These are phyloP conservation scores for Blastobotrys raffinosifermentans DNA, from an alignment of 1,139 yeast species.

Conservation along the genomic window DNA sequence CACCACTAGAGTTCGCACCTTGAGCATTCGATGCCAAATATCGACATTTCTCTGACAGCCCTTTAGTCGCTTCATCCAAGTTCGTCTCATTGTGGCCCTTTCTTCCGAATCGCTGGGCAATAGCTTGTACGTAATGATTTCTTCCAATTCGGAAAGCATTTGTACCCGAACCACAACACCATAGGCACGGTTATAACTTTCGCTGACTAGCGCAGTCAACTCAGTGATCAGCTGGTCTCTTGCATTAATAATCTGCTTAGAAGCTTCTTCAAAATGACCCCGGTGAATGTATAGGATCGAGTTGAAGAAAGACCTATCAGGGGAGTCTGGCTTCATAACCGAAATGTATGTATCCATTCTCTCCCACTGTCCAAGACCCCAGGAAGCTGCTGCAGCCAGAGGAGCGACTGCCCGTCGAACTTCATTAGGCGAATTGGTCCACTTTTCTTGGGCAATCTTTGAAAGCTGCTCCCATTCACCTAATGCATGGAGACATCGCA, in stretches of 20 bases:
- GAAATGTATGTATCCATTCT: constrained; percentile 85
- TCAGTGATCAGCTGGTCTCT: constrained; percentile 88
- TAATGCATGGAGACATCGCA: constrained; percentile 94
- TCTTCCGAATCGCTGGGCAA: constrained; percentile 71
- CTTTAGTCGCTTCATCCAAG: constrained; percentile 88
- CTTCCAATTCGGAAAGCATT: constrained; percentile 95
- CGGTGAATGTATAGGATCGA: constrained; percentile 84
- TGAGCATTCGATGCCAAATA: constrained; percentile 94
- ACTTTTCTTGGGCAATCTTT: constrained; percentile 77
- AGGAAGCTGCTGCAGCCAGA: constrained; percentile 96
- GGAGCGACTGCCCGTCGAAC: constrained; percentile 88
- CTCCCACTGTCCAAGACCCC: constrained; percentile 99
- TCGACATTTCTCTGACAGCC: constrained; percentile 97
- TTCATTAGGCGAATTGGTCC: constrained; percentile 71
- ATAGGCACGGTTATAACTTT: constrained; percentile 94
- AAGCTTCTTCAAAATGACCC: constrained; percentile 78
- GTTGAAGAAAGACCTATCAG: constrained; percentile 90
- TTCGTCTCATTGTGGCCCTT: constrained; percentile 70
- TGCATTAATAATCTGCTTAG: constrained; percentile 71
- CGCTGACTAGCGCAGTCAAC: constrained; percentile 89
- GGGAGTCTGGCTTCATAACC: constrained; percentile 87
- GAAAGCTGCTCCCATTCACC: constrained; percentile 97
- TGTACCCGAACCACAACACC: constrained; percentile 95
- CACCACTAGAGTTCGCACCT: constrained; percentile 87
- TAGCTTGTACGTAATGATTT: constrained; percentile 81